A percentile compares a stretch with the other conserved stretches of the same genome.
These are phyloP conservation scores for Phytopythium chamaehyphon DNA, from an alignment of 352 stramenopile species.

Conservation along the genomic window DNA sequence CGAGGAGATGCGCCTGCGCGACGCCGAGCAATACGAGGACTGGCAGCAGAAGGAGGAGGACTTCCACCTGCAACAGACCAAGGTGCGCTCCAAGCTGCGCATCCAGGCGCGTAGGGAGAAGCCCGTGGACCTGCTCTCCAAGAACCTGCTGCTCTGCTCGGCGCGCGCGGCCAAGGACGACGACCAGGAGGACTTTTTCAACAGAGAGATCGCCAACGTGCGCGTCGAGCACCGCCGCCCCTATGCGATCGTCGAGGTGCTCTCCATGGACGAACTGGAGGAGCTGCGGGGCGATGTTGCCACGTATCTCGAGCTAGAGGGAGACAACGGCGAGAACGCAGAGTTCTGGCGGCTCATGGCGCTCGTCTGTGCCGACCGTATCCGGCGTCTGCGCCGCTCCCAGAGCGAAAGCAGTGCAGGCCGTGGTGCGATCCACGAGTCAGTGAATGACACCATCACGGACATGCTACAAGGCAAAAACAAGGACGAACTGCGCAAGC, in stretches of 20 bases:
- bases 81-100: slow-evolving; percentile 87
- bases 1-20: slow-evolving; percentile 94
- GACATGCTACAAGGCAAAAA: slow-evolving; percentile 89
- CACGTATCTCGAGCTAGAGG: slow-evolving; percentile 87
- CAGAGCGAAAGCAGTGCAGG: slow-evolving; percentile 71
- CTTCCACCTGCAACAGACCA: slow-evolving; percentile 94
- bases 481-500: slow-evolving; percentile 31
- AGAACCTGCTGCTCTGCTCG: slow-evolving; percentile 97
- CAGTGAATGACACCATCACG: slow-evolving; percentile 84
- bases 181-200: slow-evolving; percentile 28
- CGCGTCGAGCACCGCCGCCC: slow-evolving; percentile 80
- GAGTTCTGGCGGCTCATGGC: slow-evolving; percentile 88
- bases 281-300: slow-evolving; percentile 88
- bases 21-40: slow-evolving; percentile 96
- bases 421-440: slow-evolving; percentile 78
- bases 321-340: slow-evolving; percentile 42
- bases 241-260: slow-evolving; percentile 65
- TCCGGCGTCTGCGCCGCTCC: slow-evolving; percentile 45
- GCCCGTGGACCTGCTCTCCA: slow-evolving; percentile 96
- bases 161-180: slow-evolving; percentile 64
- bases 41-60: slow-evolving; percentile 98
- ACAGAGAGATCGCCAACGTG: slow-evolving; percentile 36
- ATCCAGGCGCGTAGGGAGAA: slow-evolving; percentile 91
- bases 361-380: slow-evolving; percentile 74
- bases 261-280: slow-evolving; percentile 75